A percentile compares a stretch with the other conserved stretches of the same genome.
Conservation (phyloP, 2,329 filamentous ascomycete genomes). For the Didymosphaeria variabile region DNA sequence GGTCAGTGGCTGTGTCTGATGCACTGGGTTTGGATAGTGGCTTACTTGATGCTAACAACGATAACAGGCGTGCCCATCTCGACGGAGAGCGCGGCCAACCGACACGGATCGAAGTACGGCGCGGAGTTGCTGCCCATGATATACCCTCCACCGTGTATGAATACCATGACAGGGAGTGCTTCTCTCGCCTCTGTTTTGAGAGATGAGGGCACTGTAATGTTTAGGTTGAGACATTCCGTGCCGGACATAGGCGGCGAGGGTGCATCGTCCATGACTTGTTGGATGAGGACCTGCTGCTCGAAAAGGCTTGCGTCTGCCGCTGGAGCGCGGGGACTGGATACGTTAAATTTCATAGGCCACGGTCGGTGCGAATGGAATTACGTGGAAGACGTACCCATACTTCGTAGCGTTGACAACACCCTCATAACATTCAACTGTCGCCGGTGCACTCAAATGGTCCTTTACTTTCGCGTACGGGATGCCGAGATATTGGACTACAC, state of each 20-base stretch:
- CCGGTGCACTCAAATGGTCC: conserved; percentile 42
- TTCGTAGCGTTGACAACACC: conserved; percentile 37
- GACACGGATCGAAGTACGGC: conserved; percentile 59
- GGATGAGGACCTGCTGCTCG: conserved; percentile 33
- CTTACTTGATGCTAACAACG: conserved; percentile 54
- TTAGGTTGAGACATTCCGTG: conserved; percentile 60
- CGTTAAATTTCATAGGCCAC: neutral
- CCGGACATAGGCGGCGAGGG: conserved; percentile 51
- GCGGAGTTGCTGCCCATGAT: conserved; percentile 59
- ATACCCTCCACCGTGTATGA: conserved; percentile 63
- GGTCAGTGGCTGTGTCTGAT: neutral
- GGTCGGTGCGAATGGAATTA: neutral
- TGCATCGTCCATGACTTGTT: conserved; percentile 26
- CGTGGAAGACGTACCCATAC: conserved; percentile 36
- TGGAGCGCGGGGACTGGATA: conserved; percentile 27
- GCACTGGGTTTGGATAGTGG: conserved; percentile 34
- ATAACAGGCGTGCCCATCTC: conserved; percentile 55
- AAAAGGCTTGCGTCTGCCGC: conserved; percentile 27
- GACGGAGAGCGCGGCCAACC: conserved; percentile 54
- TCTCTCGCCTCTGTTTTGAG: conserved; percentile 26
- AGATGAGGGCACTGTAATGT: conserved; percentile 52
- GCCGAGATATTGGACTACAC: conserved; percentile 40
- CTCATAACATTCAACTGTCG: conserved; percentile 31
- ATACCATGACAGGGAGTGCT: conserved; percentile 60
- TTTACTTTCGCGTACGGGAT: conserved; percentile 46